Percentiles rank a stretch among this genome's conserved stretches.
These are phyloP conservation scores for Yarrowia galli DNA, from an alignment of 1,139 yeast genomes.

Conservation along the genomic window DNA sequence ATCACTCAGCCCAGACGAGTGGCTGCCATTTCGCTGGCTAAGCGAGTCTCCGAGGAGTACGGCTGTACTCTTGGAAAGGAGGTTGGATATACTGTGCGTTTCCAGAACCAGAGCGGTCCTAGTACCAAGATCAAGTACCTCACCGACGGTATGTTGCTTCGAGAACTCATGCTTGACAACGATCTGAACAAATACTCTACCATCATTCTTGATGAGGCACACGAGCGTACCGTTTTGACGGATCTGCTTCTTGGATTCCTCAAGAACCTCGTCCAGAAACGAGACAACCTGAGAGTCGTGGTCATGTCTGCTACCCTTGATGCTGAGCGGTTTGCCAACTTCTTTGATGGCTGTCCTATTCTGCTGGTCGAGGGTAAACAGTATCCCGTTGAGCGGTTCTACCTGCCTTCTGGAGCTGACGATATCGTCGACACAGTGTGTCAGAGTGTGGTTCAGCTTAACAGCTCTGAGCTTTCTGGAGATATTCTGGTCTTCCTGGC, in stretches of 20 bases:
- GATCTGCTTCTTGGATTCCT: slow-evolving; percentile 89
- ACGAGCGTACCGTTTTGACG: slow-evolving; percentile 91
- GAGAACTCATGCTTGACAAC: slow-evolving; percentile 86
- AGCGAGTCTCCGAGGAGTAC: slow-evolving; percentile 88
- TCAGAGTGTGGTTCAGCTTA: slow-evolving; percentile 77
- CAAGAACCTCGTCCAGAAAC: slow-evolving; percentile 61
- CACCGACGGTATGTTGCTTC: slow-evolving; percentile 95
- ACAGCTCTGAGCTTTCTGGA: slow-evolving; percentile 78
- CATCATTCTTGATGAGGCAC: slow-evolving; percentile 95
- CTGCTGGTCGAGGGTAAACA: slow-evolving; percentile 88
- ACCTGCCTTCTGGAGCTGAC: slow-evolving; percentile 66
- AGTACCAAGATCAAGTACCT: slow-evolving; percentile 78
- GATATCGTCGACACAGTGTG: slow-evolving; percentile 85
- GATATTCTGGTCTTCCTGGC: slow-evolving; percentile 90
- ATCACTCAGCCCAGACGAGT: slow-evolving; percentile 98
- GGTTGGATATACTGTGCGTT: slow-evolving; percentile 96
- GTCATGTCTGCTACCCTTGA: slow-evolving; percentile 96
- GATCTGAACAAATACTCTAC: slow-evolving; percentile 70
- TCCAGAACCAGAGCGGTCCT: slow-evolving; percentile 62
- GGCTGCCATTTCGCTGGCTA: slow-evolving; percentile 93
- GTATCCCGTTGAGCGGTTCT: slow-evolving; percentile 79
- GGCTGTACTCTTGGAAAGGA: slow-evolving; percentile 71
- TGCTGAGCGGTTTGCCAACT: slow-evolving; percentile 84
- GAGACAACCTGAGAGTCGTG: slow-evolving; percentile 59
- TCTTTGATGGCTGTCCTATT: slow-evolving; percentile 80